A percentile compares a stretch with the other conserved stretches of the same genome.
Evolutionary conservation across 805 yeast species (phyloP).

Genomic region (Ogataea saltuana): DNA sequence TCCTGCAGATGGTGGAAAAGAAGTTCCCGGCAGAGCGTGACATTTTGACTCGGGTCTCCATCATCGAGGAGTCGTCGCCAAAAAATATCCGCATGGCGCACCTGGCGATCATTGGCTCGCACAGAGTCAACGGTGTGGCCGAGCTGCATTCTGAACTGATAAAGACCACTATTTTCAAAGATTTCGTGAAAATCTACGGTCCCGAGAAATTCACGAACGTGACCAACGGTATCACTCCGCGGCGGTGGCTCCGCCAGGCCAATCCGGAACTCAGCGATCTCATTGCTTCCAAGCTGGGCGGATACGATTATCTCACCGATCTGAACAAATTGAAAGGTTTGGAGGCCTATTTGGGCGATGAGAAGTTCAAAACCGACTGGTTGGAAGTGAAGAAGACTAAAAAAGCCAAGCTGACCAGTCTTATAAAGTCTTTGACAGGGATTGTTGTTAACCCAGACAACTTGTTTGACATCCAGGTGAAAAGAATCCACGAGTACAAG

Average conservation of each 20-base stretch:
- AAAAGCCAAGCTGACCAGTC: conserved; percentile 63
- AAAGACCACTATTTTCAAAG: conserved; percentile 85
- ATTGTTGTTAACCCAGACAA: conserved; percentile 70
- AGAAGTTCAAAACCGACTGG: conserved; percentile 70
- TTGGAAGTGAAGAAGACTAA: conserved; percentile 65
- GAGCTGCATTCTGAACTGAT: conserved; percentile 91
- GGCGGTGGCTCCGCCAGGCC: conserved; percentile 95
- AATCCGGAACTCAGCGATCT: conserved; percentile 78
- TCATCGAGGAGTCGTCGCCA: conserved; percentile 79
- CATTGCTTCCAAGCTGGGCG: conserved; percentile 70
- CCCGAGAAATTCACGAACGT: conserved; percentile 83
- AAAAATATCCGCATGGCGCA: conserved; percentile 91
- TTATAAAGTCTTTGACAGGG: conserved; percentile 62
- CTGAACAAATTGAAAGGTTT: conserved; percentile 66
- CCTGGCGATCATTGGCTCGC: conserved; percentile 89
- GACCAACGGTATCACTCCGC: conserved; percentile 93
- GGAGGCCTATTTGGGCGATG: conserved; percentile 67
- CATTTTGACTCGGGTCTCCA: conserved; percentile 68
- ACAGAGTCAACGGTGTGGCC: conserved; percentile 94
- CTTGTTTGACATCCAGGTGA: conserved; percentile 88
- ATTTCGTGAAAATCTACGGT: conserved; percentile 84
- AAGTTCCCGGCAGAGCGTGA: conserved; percentile 74
- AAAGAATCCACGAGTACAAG: conserved; percentile 93
- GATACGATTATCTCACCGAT: conserved; percentile 67
- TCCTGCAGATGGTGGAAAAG: conserved; percentile 73